These are phyloP conservation scores for Nicotiana tabacum DNA, from an alignment of 257 asterid species.

Conservation along the genomic window DNA sequence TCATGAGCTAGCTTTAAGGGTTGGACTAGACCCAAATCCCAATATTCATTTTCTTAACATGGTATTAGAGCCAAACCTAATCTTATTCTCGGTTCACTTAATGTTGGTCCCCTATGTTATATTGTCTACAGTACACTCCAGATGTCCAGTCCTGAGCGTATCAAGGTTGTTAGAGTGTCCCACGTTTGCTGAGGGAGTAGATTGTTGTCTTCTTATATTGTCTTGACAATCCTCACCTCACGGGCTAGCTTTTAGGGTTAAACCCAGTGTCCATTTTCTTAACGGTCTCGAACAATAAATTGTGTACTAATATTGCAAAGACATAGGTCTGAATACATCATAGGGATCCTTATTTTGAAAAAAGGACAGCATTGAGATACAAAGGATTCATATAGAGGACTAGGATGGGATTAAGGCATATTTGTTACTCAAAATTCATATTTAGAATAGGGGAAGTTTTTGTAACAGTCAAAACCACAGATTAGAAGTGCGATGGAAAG, in stretches of 20 bases:
- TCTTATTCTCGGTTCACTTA: too few relatives aligned
- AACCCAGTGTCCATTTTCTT: too few relatives aligned
- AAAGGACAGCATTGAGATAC: neutral
- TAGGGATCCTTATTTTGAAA: too few relatives aligned
- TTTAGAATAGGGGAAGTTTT: neutral
- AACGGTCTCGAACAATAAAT: too few relatives aligned
- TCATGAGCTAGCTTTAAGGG: too few relatives aligned
- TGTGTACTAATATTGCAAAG: too few relatives aligned
- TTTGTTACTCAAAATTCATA: neutral
- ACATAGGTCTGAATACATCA: too few relatives aligned
- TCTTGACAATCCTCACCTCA: neutral
- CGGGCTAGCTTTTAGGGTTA: neutral
- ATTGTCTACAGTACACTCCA: neutral
- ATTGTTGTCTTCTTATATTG: neutral
- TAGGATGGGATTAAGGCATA: neutral
- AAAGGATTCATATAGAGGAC: neutral
- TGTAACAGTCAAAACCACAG: neutral
- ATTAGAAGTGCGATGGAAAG: neutral
- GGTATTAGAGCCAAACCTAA: too few relatives aligned
- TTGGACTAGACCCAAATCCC: too few relatives aligned
- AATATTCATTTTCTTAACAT: too few relatives aligned
- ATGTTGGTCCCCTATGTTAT: too few relatives aligned
- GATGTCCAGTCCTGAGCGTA: neutral
- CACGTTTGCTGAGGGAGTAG: too few relatives aligned
- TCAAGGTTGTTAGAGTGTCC: neutral